phyloP scores from a whole-genome alignment of 805 yeast species.

The Pichia thaimueangensis region DNA sequence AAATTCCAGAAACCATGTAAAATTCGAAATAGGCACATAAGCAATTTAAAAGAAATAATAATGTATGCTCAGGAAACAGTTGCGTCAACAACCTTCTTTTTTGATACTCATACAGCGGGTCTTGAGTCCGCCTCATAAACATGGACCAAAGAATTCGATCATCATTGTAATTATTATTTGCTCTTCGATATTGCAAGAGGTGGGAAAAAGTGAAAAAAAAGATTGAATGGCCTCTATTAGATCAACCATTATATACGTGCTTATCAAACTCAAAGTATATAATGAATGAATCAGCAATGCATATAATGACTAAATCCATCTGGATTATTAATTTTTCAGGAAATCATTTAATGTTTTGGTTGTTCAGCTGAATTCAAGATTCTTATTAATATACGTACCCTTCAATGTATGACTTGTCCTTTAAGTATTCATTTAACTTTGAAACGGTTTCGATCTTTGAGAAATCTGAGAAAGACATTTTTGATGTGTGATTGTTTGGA shows the following conservation, averaged over 20 bases:
- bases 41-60: neutral
- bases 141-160: constrained; percentile 82
- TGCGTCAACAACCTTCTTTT: constrained; percentile 29
- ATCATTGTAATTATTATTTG: constrained; percentile 42
- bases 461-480: constrained; percentile 75
- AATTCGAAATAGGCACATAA: neutral
- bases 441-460: constrained; percentile 68
- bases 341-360: too few species aligned
- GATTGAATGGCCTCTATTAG: too few species aligned
- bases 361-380: neutral
- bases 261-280: too few species aligned
- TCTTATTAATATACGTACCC: constrained; percentile 59
- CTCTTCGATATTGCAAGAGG: neutral
- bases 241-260: too few species aligned
- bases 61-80: constrained; percentile 14
- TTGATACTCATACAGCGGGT: constrained; percentile 93
- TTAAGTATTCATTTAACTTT: constrained; percentile 77
- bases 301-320: too few species aligned
- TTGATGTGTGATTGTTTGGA: neutral
- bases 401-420: constrained; percentile 89
- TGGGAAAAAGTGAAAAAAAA: neutral
- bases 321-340: too few species aligned
- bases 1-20: too few species aligned
- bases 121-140: constrained; percentile 94
- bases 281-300: too few species aligned